Percentiles rank a stretch among this genome's conserved stretches.
phyloP scores from a whole-genome alignment of 257 asterid genomes.

The Catharanthus roseus region DNA sequence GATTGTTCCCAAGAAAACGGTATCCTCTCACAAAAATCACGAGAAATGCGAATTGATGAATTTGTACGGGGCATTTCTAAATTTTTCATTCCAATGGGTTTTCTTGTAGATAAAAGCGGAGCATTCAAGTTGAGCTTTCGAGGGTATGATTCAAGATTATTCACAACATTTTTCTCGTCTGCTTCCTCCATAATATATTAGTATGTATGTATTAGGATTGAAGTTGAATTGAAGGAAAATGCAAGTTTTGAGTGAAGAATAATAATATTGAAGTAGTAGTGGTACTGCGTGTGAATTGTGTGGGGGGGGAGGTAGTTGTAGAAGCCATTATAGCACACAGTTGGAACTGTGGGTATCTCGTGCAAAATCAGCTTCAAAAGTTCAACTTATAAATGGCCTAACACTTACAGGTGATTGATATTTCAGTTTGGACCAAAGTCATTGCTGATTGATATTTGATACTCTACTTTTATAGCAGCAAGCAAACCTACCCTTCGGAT shows the following conservation, averaged over 20 bases:
- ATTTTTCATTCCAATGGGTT: slow-evolving; percentile 20
- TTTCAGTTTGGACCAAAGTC: background rate
- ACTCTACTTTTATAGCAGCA: no score
- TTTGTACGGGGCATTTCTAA: background rate
- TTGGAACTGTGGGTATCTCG: slow-evolving; percentile 55
- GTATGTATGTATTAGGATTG: slow-evolving; percentile 10
- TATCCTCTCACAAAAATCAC: slow-evolving; percentile 33
- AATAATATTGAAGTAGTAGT: background rate
- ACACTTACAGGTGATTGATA: slow-evolving; percentile 16
- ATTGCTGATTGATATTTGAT: no score
- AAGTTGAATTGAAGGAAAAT: slow-evolving; percentile 7
- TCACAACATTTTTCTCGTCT: slow-evolving; percentile 30
- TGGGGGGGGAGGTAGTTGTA: slow-evolving; percentile 22
- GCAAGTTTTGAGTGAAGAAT: slow-evolving; percentile 8
- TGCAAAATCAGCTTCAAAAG: slow-evolving; percentile 33
- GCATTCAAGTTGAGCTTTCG: slow-evolving; percentile 57
- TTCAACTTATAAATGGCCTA: slow-evolving; percentile 10
- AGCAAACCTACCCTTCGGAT: no score
- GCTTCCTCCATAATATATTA: slow-evolving; percentile 54
- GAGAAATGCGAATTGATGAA: slow-evolving; percentile 12
- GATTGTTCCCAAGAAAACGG: slow-evolving; percentile 80
- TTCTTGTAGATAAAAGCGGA: slow-evolving; percentile 61
- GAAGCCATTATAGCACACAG: slow-evolving; percentile 27
- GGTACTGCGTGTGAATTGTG: background rate
- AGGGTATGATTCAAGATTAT: slow-evolving; percentile 29